A percentile compares a stretch with the other conserved stretches of the same genome.
phyloP scores from a whole-genome alignment of 2,329 filamentous ascomycete species.

The Verticillium zaregamsianum region DNA sequence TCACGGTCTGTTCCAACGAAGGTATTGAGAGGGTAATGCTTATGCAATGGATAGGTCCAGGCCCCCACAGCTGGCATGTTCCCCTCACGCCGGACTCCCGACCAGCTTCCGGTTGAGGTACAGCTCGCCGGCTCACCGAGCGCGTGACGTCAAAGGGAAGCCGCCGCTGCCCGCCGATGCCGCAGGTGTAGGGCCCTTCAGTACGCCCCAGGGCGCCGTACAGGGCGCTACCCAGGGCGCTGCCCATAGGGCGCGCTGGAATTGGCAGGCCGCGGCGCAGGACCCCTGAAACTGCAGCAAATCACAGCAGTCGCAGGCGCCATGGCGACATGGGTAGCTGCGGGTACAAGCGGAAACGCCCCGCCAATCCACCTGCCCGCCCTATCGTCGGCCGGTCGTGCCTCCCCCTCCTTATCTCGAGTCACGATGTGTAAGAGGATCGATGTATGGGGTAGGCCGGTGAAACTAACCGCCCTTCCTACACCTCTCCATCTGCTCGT shows the following conservation, averaged over 20 bases:
- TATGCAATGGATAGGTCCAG: not conserved
- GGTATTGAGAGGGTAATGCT: not conserved
- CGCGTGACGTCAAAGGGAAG: not conserved
- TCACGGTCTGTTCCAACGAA: no score
- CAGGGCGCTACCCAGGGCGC: not conserved
- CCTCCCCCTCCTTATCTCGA: not conserved
- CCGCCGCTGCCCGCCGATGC: not conserved
- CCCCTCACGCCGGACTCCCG: not conserved
- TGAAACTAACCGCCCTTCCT: not conserved
- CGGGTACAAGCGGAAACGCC: constrained; percentile 13
- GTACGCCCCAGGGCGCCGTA: not conserved
- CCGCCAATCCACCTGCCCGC: not conserved
- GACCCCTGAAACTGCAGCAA: constrained; percentile 5
- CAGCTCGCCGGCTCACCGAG: not conserved
- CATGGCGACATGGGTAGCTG: constrained; percentile 11
- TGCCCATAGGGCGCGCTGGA: not conserved
- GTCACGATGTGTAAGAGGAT: not conserved
- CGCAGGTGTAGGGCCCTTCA: not conserved
- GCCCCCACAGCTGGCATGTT: not conserved
- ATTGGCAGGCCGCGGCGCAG: not conserved
- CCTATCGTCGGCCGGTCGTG: not conserved
- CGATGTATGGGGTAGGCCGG: not conserved
- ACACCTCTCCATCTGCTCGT: not conserved
- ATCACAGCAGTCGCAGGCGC: constrained; percentile 3
- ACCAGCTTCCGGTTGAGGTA: not conserved